These are phyloP conservation scores for Cyberlindnera xishuangbannaensis DNA, from an alignment of 805 yeast genomes.

Conservation along the genomic window DNA sequence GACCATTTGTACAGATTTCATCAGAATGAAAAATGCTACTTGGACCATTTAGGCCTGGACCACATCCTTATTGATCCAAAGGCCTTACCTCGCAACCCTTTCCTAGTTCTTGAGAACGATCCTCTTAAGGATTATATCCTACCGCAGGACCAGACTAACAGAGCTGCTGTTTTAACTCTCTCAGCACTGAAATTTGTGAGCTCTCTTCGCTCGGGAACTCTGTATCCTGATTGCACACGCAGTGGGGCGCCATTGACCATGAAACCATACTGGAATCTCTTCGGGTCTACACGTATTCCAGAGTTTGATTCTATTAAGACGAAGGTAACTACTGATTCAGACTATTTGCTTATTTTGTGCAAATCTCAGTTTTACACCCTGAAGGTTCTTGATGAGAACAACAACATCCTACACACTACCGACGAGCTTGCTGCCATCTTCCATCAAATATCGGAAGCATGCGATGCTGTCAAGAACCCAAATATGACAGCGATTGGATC, in stretches of 20 bases:
- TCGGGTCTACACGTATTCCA: constrained; percentile 63
- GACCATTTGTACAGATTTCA: constrained; percentile 45
- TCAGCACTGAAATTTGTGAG: constrained; percentile 63
- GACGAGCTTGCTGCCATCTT: constrained; percentile 62
- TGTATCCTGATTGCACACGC: constrained; percentile 56
- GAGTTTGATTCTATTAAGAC: constrained; percentile 60
- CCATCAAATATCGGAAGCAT: constrained; percentile 62
- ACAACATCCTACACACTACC: constrained; percentile 61
- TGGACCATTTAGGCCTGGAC: constrained; percentile 42
- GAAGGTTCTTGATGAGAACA: constrained; percentile 66
- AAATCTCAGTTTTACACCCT: constrained; percentile 85
- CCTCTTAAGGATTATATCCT: constrained; percentile 48
- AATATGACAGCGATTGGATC: constrained; percentile 75
- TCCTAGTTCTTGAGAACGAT: constrained; percentile 67
- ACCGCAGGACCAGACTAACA: constrained; percentile 60
- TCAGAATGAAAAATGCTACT: constrained; percentile 40
- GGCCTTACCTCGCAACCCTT: constrained; percentile 71
- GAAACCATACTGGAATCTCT: constrained; percentile 60
- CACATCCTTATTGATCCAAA: constrained; percentile 33
- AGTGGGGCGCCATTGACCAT: constrained; percentile 51
- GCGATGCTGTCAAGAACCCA: constrained; percentile 52
- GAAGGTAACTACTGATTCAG: constrained; percentile 58
- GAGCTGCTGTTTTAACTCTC: constrained; percentile 62
- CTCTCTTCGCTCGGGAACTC: constrained; percentile 46
- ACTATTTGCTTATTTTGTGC: constrained; percentile 70